A percentile compares a stretch with the other conserved stretches of the same genome.
These are phyloP conservation scores for Juncus effusus DNA, from an alignment of 176 grass and related monocot species.

Conservation along the genomic window DNA sequence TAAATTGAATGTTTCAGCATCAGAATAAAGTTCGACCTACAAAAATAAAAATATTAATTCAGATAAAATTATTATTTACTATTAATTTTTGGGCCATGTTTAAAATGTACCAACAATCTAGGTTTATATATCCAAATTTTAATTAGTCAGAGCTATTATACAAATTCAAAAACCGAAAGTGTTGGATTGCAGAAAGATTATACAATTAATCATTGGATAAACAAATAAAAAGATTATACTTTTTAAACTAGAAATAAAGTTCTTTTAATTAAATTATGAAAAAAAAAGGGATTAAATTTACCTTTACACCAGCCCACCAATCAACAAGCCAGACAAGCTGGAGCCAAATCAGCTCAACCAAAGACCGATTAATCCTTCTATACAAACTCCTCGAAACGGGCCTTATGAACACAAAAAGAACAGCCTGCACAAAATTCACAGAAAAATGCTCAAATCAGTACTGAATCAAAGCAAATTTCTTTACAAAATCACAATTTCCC, in stretches of 20 bases:
- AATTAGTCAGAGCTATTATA: no score
- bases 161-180: no score
- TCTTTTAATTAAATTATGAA: no score
- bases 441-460: neutral
- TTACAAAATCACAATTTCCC: no score
- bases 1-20: conserved; percentile 50
- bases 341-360: conserved; percentile 80
- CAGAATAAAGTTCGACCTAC: conserved; percentile 60
- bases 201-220: no score
- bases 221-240: neutral
- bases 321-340: conserved; percentile 90
- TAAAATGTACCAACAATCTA: no score
- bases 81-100: no score
- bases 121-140: no score
- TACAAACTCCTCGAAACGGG: conserved; percentile 62
- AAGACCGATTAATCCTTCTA: conserved; percentile 60
- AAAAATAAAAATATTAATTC: conserved; percentile 20
- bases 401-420: conserved; percentile 56
- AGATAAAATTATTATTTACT: neutral
- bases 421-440: conserved; percentile 37
- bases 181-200: neutral
- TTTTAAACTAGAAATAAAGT: no score
- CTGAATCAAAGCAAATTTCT: conserved; percentile 11
- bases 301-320: conserved; percentile 97
- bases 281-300: conserved; percentile 20